Evolutionary conservation across 345 rosid species (phyloP).

Genomic region (Eucalyptus paniculata): DNA sequence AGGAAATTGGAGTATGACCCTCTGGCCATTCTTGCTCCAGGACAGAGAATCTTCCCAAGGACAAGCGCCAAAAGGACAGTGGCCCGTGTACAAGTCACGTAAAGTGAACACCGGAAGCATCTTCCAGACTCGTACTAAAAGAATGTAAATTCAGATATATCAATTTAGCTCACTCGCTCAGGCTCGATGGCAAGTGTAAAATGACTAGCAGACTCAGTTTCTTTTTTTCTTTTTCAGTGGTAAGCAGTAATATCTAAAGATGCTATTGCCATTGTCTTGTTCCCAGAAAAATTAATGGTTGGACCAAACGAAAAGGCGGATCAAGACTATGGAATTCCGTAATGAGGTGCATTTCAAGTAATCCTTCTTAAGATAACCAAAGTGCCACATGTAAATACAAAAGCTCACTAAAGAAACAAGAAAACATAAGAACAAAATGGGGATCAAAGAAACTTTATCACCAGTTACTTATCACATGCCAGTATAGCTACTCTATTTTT

Average conservation of each 20-base stretch:
- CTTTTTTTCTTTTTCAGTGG: background rate
- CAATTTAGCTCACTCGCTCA: background rate
- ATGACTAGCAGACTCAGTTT: background rate
- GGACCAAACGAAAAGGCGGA: background rate
- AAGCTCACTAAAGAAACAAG: background rate
- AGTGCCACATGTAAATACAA: background rate
- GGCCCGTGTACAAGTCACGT: background rate
- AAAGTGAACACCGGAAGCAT: background rate
- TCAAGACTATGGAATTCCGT: background rate
- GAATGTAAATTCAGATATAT: background rate
- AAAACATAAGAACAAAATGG: background rate
- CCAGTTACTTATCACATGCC: background rate
- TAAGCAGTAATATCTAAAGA: background rate
- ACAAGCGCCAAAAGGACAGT: background rate
- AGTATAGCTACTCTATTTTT: background rate
- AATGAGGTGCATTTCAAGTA: background rate
- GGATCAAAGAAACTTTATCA: background rate
- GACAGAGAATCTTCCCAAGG: conserved; percentile 70
- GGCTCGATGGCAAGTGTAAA: background rate
- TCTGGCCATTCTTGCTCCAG: conserved; percentile 75
- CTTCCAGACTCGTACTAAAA: background rate
- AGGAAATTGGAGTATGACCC: conserved; percentile 74
- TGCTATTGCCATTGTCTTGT: background rate
- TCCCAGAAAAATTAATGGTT: background rate
- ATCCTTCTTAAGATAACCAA: background rate